These are phyloP conservation scores for Boletus rex-veris DNA, from an alignment of 768 basidiomycete species.

Conservation along the genomic window DNA sequence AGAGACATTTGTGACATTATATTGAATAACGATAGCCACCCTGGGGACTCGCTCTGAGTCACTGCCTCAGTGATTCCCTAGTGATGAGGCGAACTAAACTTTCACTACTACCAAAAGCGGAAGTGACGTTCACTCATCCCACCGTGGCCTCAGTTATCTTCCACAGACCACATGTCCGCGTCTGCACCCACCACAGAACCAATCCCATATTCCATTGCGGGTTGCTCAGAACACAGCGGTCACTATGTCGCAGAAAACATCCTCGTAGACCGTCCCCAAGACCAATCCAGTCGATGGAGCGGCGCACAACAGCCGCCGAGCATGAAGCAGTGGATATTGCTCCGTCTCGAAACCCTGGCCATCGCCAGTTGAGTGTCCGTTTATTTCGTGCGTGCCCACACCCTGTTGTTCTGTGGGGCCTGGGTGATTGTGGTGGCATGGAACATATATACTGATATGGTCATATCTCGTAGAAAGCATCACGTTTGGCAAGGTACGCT, in stretches of 20 bases:
- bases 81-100: too few relatives aligned
- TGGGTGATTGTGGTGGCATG: too few relatives aligned
- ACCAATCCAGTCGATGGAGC: conserved; percentile 74
- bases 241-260: conserved; percentile 70
- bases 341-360: conserved; percentile 55
- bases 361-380: conserved; percentile 59
- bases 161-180: too few relatives aligned
- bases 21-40: too few relatives aligned
- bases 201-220: conserved; percentile 51
- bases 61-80: too few relatives aligned
- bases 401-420: neutral
- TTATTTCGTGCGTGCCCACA: neutral
- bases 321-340: conserved; percentile 66
- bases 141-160: too few relatives aligned
- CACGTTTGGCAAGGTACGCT: conserved; percentile 74
- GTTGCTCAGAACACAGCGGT: conserved; percentile 69
- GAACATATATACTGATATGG: too few relatives aligned
- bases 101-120: too few relatives aligned
- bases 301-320: conserved; percentile 55
- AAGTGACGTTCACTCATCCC: too few relatives aligned
- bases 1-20: too few relatives aligned
- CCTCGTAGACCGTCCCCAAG: conserved; percentile 55
- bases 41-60: too few relatives aligned
- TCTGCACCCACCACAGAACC: conserved; percentile 6
- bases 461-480: conserved; percentile 48